phyloP scores from a whole-genome alignment of 2,329 filamentous ascomycete genomes.

The Talaromyces sp. region DNA sequence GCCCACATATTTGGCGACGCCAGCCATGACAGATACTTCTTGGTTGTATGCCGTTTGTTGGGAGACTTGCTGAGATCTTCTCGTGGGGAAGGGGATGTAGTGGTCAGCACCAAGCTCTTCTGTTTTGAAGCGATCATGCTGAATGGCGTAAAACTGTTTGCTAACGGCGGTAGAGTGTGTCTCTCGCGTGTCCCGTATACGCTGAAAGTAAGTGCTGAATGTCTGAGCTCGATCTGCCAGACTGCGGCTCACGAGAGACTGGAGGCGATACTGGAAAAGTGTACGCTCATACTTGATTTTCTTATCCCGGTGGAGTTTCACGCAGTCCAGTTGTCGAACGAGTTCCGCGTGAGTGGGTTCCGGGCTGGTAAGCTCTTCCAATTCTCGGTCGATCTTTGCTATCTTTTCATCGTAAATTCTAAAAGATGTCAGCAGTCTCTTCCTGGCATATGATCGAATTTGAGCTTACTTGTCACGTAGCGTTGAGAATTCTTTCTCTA shows the following conservation, averaged over 20 bases:
- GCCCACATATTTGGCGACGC: conserved; percentile 88
- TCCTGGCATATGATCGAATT: not conserved
- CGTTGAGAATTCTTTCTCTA: conserved; percentile 83
- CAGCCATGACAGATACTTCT: conserved; percentile 85
- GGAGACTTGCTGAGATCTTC: conserved; percentile 68
- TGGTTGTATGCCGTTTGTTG: conserved; percentile 91
- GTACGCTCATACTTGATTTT: conserved; percentile 71
- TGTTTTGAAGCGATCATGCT: conserved; percentile 74
- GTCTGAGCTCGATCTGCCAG: conserved; percentile 79
- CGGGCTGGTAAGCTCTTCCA: conserved; percentile 53
- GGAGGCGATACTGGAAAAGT: conserved; percentile 66
- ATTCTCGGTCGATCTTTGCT: conserved; percentile 66
- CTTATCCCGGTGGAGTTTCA: conserved; percentile 75
- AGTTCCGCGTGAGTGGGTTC: conserved; percentile 79
- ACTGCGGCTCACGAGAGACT: conserved; percentile 66
- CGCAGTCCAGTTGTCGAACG: conserved; percentile 79
- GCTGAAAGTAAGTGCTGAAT: conserved; percentile 86
- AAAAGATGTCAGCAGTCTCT: conserved; percentile 9
- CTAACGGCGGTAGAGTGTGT: conserved; percentile 72
- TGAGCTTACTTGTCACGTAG: conserved; percentile 60
- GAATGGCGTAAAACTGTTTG: conserved; percentile 86
- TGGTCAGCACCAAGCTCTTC: conserved; percentile 77
- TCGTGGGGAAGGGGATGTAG: conserved; percentile 71
- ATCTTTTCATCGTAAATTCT: conserved; percentile 87
- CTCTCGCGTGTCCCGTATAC: conserved; percentile 76